A percentile compares a stretch with the other conserved stretches of the same genome.
Evolutionary conservation across 2,329 filamentous ascomycete species (phyloP).

Genomic region (Aspergillus costaricaensis): DNA sequence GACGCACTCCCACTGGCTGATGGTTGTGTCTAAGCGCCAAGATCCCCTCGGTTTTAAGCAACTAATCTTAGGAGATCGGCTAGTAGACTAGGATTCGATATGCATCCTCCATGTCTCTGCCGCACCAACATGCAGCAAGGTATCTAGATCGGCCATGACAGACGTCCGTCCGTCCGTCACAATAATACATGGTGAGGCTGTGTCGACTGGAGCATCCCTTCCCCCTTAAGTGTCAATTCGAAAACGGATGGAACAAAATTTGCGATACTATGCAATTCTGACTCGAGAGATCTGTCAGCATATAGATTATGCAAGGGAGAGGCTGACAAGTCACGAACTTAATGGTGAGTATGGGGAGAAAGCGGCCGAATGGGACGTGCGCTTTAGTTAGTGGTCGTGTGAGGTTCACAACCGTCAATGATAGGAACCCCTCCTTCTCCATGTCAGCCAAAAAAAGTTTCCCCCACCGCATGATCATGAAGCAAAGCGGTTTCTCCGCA

Average conservation of each 20-base stretch:
- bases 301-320: not conserved
- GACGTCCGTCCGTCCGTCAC: not conserved
- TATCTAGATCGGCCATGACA: not conserved
- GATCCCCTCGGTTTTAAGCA: not conserved
- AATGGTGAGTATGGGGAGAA: not conserved
- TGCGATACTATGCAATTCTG: not conserved
- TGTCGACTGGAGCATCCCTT: too few species aligned
- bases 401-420: not conserved
- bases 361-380: too few species aligned
- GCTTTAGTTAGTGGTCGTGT: not conserved
- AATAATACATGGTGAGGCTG: too few species aligned
- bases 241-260: not conserved
- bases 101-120: not conserved
- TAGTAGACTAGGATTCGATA: not conserved
- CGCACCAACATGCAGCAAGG: not conserved
- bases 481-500: not conserved
- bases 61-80: not conserved
- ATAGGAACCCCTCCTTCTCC: not conserved
- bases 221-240: not conserved
- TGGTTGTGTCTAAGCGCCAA: not conserved
- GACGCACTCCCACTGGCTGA: not conserved
- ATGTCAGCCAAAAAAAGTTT: not conserved
- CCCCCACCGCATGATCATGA: not conserved
- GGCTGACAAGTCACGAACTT: not conserved
- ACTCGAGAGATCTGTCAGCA: not conserved